Base-by-base conservation (phyloP, 257 asterid genomes). In the Jacaranda mimosifolia region DNA sequence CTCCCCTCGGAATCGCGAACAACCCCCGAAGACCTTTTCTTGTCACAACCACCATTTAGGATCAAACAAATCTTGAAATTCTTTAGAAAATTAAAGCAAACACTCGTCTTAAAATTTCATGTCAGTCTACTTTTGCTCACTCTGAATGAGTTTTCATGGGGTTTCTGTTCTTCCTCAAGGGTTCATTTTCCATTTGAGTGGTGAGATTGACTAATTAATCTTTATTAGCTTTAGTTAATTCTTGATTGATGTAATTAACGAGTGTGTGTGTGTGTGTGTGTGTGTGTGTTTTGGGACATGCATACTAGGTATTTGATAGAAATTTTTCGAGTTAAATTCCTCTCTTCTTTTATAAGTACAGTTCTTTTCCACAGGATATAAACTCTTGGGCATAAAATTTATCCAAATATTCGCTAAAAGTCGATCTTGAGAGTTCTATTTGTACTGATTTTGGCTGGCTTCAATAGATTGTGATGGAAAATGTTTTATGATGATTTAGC, bases 1-100 rank as follows among this genome's bases (percentile, higher is more conserved):
- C 7, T 55, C 53, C 86, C 90, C 64, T 64, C 75, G 90, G 85
- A 78, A 74, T 79, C 83, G 80, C 87, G 6, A 49, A 72, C 63
- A 69, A 62, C 21, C 40, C 12, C 51, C 77, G 53, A 73, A 75
- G 60, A 59, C 71, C 38, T 70, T 51, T 71, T 72, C 86, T 71
- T 74, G 35, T 46, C 51, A n/a, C 65, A 75, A 83, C 83, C 68
- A 63, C 85, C 79, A 46, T 40, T n/a, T 57, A 40, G 58, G 63
- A 38, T 81, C 64, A n/a, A 5, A 5, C 32, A 65, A 65, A 17
- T 2, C 43, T 55, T 73, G 40, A 77, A 77, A 68, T 63, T 35
- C 72, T 45, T 38, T 59, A 3, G 11, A 59, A 13, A 49, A 14
- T 11, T 43, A 15, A 38, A 32, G n/a, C 36, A 38, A 64, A 62